A percentile compares a stretch with the other conserved stretches of the same genome.
phyloP scores from a whole-genome alignment of 371 early-diverging fungal genomes.

The Fennellomyces sp. region DNA sequence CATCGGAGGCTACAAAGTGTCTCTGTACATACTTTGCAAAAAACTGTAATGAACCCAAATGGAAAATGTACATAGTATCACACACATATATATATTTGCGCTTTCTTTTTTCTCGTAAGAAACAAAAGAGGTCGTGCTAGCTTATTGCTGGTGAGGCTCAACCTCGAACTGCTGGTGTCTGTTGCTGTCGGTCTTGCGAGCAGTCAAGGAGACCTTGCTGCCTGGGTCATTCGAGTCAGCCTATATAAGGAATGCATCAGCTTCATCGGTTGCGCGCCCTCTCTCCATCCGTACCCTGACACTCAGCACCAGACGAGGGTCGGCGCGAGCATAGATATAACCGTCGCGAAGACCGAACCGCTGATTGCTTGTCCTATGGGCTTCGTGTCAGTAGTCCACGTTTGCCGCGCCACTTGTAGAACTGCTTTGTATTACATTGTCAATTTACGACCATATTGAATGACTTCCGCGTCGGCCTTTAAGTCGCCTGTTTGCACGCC shows the following conservation, averaged over 20 bases:
- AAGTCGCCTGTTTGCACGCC: slow-evolving; percentile 28
- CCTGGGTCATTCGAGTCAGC: too few species aligned
- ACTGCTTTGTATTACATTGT: slow-evolving; percentile 32
- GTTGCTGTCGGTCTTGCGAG: too few species aligned
- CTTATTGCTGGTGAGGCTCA: too few species aligned
- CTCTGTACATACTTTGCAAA: slow-evolving; percentile 30
- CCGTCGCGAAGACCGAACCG: slow-evolving; percentile 48
- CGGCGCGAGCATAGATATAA: slow-evolving; percentile 38
- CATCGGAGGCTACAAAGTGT: slow-evolving; percentile 46
- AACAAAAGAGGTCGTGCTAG: too few species aligned
- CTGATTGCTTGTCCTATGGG: slow-evolving; percentile 44
- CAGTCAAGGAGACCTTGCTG: too few species aligned
- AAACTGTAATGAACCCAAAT: not conserved
- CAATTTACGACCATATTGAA: slow-evolving; percentile 44
- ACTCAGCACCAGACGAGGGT: slow-evolving; percentile 46
- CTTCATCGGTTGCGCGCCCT: too few species aligned
- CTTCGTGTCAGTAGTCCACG: not conserved
- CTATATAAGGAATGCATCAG: too few species aligned
- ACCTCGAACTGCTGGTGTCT: too few species aligned
- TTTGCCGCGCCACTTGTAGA: not conserved
- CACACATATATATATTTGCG: too few species aligned
- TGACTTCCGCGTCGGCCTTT: slow-evolving; percentile 24
- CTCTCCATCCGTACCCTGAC: slow-evolving; percentile 21
- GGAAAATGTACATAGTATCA: too few species aligned
- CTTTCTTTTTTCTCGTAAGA: too few species aligned